A percentile compares a stretch with the other conserved stretches of the same genome.
These are phyloP conservation scores for Saprolegnia parasitica DNA, from an alignment of 352 stramenopile genomes.

Conservation along the genomic window DNA sequence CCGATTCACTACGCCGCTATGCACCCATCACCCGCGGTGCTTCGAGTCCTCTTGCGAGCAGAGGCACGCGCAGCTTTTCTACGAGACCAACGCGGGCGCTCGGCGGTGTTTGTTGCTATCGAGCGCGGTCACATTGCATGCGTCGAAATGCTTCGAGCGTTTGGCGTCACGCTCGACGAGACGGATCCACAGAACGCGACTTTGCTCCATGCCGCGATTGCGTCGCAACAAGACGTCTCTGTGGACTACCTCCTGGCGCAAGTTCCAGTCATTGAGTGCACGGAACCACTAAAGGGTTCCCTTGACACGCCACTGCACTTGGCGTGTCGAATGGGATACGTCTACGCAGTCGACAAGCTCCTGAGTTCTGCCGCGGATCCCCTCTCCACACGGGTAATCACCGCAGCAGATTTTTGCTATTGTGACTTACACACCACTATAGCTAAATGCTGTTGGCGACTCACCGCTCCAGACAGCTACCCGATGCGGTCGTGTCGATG, in stretches of 20 bases:
- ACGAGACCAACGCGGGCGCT: conserved; percentile 10
- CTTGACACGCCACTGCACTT: conserved; percentile 22
- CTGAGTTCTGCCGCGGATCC: not conserved
- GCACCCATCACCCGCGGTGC: not conserved
- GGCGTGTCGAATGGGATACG: conserved; percentile 17
- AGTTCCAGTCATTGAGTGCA: not conserved
- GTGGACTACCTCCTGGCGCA: conserved; percentile 21
- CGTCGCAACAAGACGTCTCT: conserved; percentile 15
- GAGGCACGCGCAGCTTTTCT: conserved; percentile 15
- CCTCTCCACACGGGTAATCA: conserved; percentile 5
- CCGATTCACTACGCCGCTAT: conserved; percentile 20
- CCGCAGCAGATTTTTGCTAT: not conserved
- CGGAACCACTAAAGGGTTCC: not conserved
- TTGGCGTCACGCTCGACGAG: not conserved
- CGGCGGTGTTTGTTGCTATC: conserved; percentile 21
- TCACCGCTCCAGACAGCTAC: conserved; percentile 17
- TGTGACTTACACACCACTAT: not conserved
- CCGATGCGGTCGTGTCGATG: not conserved
- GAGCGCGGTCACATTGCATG: conserved; percentile 18
- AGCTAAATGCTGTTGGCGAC: conserved; percentile 17
- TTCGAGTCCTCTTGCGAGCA: conserved; percentile 13
- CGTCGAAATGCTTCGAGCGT: not conserved
- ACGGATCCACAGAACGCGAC: conserved; percentile 6
- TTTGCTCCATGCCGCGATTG: conserved; percentile 20
- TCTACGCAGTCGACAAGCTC: conserved; percentile 8